These are phyloP conservation scores for Monascus ruber DNA, from an alignment of 2,329 filamentous ascomycete species.

Conservation along the genomic window DNA sequence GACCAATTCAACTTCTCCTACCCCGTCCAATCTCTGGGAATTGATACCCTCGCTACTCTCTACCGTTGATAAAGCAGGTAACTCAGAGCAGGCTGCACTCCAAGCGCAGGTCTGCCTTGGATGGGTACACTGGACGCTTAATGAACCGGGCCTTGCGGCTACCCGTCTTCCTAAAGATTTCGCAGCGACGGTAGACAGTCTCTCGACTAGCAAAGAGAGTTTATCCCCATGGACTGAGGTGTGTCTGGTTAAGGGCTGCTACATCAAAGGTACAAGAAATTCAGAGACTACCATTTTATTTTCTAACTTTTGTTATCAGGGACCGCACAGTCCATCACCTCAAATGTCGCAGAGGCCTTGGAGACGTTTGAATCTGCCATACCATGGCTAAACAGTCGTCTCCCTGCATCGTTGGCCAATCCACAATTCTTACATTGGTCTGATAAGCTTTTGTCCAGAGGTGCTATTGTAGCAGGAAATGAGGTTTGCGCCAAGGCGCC, in stretches of 20 bases:
- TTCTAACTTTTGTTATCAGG: constrained; percentile 21
- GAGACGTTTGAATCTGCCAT: constrained; percentile 55
- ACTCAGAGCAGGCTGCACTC: constrained; percentile 46
- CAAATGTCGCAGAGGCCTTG: constrained; percentile 46
- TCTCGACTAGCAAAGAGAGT: constrained; percentile 38
- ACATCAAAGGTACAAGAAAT: constrained; percentile 55
- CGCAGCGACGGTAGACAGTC: constrained; percentile 41
- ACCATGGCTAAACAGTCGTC: constrained; percentile 42
- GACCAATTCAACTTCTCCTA: constrained; percentile 6
- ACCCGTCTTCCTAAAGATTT: constrained; percentile 54
- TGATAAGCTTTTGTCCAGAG: constrained; percentile 64
- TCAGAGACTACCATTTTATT: neutral
- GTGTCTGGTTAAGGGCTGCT: constrained; percentile 67
- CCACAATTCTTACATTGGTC: constrained; percentile 66
- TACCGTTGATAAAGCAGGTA: constrained; percentile 49
- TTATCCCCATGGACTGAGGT: constrained; percentile 68
- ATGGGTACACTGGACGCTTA: constrained; percentile 71
- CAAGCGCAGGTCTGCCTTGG: constrained; percentile 75
- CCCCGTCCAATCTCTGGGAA: constrained; percentile 31
- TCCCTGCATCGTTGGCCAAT: constrained; percentile 34
- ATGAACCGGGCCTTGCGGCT: constrained; percentile 54
- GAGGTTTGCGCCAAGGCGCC: constrained; percentile 22
- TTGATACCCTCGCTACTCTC: constrained; percentile 30
- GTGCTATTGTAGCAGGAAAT: constrained; percentile 57
- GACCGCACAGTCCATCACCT: constrained; percentile 34